These are phyloP conservation scores for Rhizopus sp. DNA, from an alignment of 371 early-diverging fungal genomes.

Conservation along the genomic window DNA sequence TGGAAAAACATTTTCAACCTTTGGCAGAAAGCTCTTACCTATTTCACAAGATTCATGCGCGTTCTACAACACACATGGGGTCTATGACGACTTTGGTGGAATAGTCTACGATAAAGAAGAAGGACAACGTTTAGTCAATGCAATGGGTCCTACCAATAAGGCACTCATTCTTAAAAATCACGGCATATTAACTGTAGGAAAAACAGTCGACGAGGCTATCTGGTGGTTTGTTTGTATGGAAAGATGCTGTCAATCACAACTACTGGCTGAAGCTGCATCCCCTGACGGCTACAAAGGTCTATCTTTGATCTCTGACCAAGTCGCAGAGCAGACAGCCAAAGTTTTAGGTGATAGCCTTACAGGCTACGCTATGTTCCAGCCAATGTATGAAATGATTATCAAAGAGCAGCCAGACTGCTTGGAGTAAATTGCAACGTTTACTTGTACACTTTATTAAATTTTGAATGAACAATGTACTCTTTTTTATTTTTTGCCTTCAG, in stretches of 20 bases:
- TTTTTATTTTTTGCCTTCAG: too few species aligned
- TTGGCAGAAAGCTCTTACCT: slow-evolving; percentile 49
- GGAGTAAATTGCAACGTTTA: slow-evolving; percentile 14
- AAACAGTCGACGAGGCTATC: slow-evolving; percentile 57
- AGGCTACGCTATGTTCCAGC: slow-evolving; percentile 59
- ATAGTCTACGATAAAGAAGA: slow-evolving; percentile 57
- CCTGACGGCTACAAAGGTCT: slow-evolving; percentile 42
- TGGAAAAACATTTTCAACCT: slow-evolving; percentile 58
- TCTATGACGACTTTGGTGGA: slow-evolving; percentile 56
- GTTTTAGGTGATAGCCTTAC: slow-evolving; percentile 44
- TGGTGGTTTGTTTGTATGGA: slow-evolving; percentile 64
- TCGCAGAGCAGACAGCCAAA: slow-evolving; percentile 37
- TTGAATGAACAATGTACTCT: not conserved
- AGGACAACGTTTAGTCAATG: slow-evolving; percentile 49
- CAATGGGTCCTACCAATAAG: slow-evolving; percentile 49
- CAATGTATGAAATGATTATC: slow-evolving; percentile 56
- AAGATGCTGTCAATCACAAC: slow-evolving; percentile 57
- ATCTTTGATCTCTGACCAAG: slow-evolving; percentile 37
- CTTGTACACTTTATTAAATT: not conserved
- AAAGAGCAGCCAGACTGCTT: slow-evolving; percentile 61
- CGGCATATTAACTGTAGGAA: slow-evolving; percentile 59
- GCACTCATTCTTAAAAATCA: slow-evolving; percentile 63
- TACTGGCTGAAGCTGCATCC: slow-evolving; percentile 55
- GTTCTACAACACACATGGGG: slow-evolving; percentile 51
- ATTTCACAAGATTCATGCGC: slow-evolving; percentile 66